These are phyloP conservation scores for Rasamsonia emersonii DNA, from an alignment of 2,329 filamentous ascomycete genomes.

Conservation along the genomic window DNA sequence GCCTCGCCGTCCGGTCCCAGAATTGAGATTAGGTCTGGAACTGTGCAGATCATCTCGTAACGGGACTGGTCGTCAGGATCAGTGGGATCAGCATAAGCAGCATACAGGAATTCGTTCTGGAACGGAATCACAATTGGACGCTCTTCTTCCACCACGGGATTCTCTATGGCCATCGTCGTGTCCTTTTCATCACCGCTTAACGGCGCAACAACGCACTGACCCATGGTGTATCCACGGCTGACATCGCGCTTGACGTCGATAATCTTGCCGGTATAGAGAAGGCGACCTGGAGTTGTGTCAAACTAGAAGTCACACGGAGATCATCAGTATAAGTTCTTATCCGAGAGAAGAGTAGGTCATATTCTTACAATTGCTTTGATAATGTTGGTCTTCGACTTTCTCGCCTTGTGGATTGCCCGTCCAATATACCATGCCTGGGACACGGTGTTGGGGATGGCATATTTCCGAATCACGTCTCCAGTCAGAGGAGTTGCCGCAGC, in stretches of 20 bases:
- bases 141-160: constrained; percentile 3
- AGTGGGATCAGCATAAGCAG: constrained; percentile 12
- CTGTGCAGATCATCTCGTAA: constrained; percentile 18
- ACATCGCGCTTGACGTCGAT: constrained; percentile 33
- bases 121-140: constrained; percentile 15
- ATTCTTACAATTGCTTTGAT: constrained; percentile 34
- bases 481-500: constrained; percentile 14
- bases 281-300: constrained; percentile 22
- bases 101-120: constrained; percentile 23
- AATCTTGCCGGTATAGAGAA: constrained; percentile 40
- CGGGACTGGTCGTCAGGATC: constrained; percentile 7
- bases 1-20: constrained; percentile 40
- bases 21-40: constrained; percentile 31
- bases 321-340: constrained; percentile 6
- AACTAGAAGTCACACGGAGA: constrained; percentile 10
- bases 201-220: constrained; percentile 21
- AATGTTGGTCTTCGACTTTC: constrained; percentile 21
- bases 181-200: constrained; percentile 16
- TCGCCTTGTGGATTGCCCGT: constrained; percentile 17
- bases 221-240: constrained; percentile 32
- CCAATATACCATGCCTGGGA: constrained; percentile 25
- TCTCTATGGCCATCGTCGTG: constrained; percentile 1
- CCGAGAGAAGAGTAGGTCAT: not conserved
- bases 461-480: constrained; percentile 16
- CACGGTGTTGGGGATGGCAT: constrained; percentile 20